Conservation (phyloP, 108 stramenopile species). For the Bacterosira constricta region DNA sequence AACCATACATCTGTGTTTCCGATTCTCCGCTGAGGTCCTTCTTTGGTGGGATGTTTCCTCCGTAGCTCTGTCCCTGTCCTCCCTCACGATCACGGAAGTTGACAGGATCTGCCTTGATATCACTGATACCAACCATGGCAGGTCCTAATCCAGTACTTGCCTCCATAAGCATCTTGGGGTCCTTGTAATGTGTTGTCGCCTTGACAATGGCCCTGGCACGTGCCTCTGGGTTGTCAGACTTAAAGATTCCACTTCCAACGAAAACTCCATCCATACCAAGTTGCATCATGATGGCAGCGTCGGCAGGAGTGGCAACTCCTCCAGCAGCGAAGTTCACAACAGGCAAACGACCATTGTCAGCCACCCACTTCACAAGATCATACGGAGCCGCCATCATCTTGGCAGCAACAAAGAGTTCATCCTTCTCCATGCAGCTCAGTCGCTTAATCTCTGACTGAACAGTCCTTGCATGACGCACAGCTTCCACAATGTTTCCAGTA, state of each 20-base stretch:
- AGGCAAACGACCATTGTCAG: conserved; percentile 92
- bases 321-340: conserved; percentile 99
- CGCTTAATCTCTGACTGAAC: conserved; percentile 89
- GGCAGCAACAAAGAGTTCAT: conserved; percentile 97
- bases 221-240: conserved; percentile 91
- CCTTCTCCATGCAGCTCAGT: conserved; percentile 88
- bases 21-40: conserved; percentile 83
- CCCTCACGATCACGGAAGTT: conserved; percentile 99
- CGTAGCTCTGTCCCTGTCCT: conserved; percentile 75
- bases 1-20: conserved; percentile 96
- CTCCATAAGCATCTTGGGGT: conserved; percentile 97
- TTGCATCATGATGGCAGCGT: conserved; percentile 99
- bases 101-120: conserved; percentile 95
- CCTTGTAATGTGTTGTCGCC: conserved; percentile 96
- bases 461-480: conserved; percentile 95
- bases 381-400: conserved; percentile 95
- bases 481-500: conserved; percentile 99
- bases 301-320: conserved; percentile 98
- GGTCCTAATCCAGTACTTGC: conserved; percentile 93
- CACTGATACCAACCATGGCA: conserved; percentile 98
- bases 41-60: conserved; percentile 92
- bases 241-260: conserved; percentile 98
- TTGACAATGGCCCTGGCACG: conserved; percentile 96
- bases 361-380: conserved; percentile 91
- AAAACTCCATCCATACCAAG: conserved; percentile 99